These are phyloP conservation scores for Candida boidinii DNA, from an alignment of 805 yeast species.

Conservation along the genomic window DNA sequence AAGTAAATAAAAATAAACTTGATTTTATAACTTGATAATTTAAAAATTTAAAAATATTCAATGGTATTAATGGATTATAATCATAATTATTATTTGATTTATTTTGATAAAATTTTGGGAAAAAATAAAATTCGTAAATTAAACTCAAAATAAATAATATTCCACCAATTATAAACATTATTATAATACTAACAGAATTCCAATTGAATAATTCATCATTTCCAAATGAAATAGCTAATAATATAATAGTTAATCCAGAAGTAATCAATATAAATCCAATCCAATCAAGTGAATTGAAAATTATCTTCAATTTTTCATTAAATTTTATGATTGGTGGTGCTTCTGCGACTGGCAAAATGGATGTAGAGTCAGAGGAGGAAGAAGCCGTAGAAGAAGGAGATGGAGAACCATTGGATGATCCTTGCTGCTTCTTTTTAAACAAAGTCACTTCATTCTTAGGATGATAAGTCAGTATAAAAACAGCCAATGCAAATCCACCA, in stretches of 20 bases:
- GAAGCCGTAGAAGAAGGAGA: too few relatives aligned
- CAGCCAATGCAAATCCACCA: conserved; percentile 41
- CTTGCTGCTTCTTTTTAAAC: background rate
- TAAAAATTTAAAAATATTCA: conserved; percentile 27
- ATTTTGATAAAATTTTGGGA: conserved; percentile 16
- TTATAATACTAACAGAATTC: conserved; percentile 45
- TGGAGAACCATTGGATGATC: too few relatives aligned
- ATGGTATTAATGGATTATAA: conserved; percentile 45
- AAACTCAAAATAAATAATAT: conserved; percentile 25
- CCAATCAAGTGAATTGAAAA: conserved; percentile 30
- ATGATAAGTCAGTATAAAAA: conserved; percentile 31
- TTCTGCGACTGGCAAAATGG: too few relatives aligned
- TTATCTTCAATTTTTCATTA: too few relatives aligned
- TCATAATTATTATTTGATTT: conserved; percentile 9
- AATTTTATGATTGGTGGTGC: background rate
- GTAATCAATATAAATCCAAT: conserved; percentile 37
- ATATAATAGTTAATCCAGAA: conserved; percentile 33
- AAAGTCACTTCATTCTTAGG: conserved; percentile 22
- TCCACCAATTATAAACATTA: conserved; percentile 39
- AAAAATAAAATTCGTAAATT: conserved; percentile 31
- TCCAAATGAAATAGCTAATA: conserved; percentile 45
- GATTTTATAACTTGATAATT: conserved; percentile 23
- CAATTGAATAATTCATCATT: conserved; percentile 39
- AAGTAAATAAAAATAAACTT: conserved; percentile 10
- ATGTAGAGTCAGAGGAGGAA: too few relatives aligned